These are phyloP conservation scores for Theobroma grandiflorum DNA, from an alignment of 441 rosid genomes.

Conservation along the genomic window DNA sequence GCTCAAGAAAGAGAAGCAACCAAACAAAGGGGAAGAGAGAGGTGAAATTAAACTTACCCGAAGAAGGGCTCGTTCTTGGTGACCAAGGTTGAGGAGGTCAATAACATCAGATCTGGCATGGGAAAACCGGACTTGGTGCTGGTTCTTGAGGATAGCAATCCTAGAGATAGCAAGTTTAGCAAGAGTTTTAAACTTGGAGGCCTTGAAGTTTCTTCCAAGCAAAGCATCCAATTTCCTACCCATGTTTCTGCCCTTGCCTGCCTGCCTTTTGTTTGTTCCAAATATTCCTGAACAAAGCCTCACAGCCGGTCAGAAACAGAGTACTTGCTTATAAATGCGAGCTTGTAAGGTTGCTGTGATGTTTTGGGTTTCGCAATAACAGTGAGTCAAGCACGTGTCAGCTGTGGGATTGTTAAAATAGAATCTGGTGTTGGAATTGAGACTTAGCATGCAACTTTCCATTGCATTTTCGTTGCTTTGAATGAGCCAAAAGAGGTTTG, in stretches of 20 bases:
- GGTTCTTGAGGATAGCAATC: slow-evolving; percentile 53
- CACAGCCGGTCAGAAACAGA: neutral
- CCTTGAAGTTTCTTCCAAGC: slow-evolving; percentile 50
- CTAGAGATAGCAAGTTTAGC: slow-evolving; percentile 57
- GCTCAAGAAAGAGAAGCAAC: neutral
- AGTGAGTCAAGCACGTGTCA: slow-evolving; percentile 2
- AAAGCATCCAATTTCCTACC: slow-evolving; percentile 50
- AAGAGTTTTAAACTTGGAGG: slow-evolving; percentile 49
- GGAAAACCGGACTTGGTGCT: slow-evolving; percentile 44
- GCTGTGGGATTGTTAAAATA: neutral
- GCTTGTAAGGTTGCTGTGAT: neutral
- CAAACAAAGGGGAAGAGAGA: neutral
- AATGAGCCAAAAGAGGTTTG: neutral
- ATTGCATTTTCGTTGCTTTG: neutral
- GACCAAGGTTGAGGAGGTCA: slow-evolving; percentile 62
- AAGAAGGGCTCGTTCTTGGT: slow-evolving; percentile 59
- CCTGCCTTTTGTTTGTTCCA: neutral
- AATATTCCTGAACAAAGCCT: neutral
- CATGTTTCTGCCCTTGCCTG: slow-evolving; percentile 34
- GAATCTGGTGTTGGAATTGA: neutral
- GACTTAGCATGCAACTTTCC: neutral
- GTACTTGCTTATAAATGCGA: neutral
- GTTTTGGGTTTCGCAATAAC: neutral
- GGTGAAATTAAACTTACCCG: slow-evolving; percentile 37
- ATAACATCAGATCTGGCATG: slow-evolving; percentile 56